Evolutionary conservation across 192 early-diverging fungal species (phyloP).

Genomic region (Coemansia sp.): DNA sequence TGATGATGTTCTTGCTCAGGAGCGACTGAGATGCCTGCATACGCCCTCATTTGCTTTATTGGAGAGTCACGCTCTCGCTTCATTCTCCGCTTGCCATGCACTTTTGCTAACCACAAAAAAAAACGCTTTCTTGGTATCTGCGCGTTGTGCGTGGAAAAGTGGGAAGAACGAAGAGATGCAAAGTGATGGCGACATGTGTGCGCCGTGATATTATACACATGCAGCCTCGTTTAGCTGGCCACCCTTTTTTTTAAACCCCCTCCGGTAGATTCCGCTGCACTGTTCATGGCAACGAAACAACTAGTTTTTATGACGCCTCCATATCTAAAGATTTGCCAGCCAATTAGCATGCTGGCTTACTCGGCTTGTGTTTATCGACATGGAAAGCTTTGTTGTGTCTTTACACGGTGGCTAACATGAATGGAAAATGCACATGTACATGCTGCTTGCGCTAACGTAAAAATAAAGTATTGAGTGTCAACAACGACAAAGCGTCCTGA

Average conservation of each 20-base stretch:
- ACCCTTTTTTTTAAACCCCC: no score
- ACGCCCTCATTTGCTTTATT: slow-evolving; percentile 15
- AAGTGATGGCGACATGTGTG: slow-evolving; percentile 15
- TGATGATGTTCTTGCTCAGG: slow-evolving; percentile 11
- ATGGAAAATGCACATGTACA: slow-evolving; percentile 15
- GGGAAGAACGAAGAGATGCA: slow-evolving; percentile 12
- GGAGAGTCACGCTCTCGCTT: slow-evolving; percentile 21
- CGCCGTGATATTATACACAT: no score
- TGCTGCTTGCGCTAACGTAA: slow-evolving; percentile 9
- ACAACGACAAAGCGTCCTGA: background rate
- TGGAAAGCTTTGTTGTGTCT: background rate
- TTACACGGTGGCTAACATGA: slow-evolving; percentile 15
- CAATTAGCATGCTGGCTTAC: no score
- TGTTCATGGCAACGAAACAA: no score
- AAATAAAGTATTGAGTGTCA: background rate
- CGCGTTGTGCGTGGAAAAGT: slow-evolving; percentile 20
- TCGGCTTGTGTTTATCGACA: background rate
- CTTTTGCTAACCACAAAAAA: slow-evolving; percentile 6
- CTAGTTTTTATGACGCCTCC: background rate
- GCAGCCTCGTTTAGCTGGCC: no score
- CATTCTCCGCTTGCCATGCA: slow-evolving; percentile 3
- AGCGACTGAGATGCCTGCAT: slow-evolving; percentile 21
- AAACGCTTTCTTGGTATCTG: slow-evolving; percentile 12
- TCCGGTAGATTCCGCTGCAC: no score
- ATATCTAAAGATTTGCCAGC: no score